phyloP scores from a whole-genome alignment of 2,329 filamentous ascomycete genomes.

The Ceratocystis lukuohia region DNA sequence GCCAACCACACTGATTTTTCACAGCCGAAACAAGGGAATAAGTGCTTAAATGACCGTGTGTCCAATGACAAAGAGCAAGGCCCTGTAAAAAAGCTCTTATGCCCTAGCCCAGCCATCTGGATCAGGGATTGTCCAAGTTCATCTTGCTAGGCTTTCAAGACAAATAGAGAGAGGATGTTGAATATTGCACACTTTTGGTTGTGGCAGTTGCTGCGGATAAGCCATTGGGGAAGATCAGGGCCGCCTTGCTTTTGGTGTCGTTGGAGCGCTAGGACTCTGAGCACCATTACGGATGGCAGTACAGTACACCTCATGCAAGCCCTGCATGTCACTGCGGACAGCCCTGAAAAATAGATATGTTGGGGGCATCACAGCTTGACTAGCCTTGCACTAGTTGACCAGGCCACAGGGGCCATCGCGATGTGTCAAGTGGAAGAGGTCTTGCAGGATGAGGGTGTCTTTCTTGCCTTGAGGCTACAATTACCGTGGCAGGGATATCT shows the following conservation, averaged over 20 bases:
- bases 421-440: not conserved
- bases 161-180: too few relatives aligned
- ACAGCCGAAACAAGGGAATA: not conserved
- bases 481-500: not conserved
- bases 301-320: too few relatives aligned
- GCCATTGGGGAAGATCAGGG: too few relatives aligned
- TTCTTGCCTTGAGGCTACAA: not conserved
- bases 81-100: not conserved
- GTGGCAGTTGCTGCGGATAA: too few relatives aligned
- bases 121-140: not conserved
- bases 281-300: too few relatives aligned
- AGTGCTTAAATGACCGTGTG: not conserved
- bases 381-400: not conserved
- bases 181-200: too few relatives aligned
- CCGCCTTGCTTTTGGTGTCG: too few relatives aligned
- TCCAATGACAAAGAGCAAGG: not conserved
- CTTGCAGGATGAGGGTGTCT: not conserved
- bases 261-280: too few relatives aligned
- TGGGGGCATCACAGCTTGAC: not conserved
- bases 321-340: too few relatives aligned
- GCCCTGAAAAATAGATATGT: not conserved
- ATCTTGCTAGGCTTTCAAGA: too few relatives aligned
- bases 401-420: not conserved
- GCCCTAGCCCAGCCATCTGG: not conserved
- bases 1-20: slow-evolving; percentile 10